Conservation (phyloP, 2,329 filamentous ascomycete genomes). For the Phialophora macrospora region DNA sequence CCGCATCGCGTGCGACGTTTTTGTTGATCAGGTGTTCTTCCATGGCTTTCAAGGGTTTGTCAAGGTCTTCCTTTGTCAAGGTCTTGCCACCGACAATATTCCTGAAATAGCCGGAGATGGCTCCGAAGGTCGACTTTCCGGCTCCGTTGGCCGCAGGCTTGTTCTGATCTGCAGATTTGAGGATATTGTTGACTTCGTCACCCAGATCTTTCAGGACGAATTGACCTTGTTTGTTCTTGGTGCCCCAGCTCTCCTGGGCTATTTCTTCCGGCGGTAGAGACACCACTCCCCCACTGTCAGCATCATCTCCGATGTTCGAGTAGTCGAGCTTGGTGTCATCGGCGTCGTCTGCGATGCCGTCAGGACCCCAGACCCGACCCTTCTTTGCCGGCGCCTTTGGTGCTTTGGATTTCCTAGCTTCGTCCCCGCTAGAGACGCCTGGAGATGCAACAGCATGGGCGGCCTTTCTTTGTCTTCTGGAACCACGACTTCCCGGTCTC, state of each 20-base stretch:
- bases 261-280: constrained; percentile 72
- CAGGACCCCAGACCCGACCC: constrained; percentile 88
- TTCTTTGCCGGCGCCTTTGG: constrained; percentile 69
- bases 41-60: constrained; percentile 93
- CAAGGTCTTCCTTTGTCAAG: constrained; percentile 83
- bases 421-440: constrained; percentile 81
- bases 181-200: constrained; percentile 88
- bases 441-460: constrained; percentile 64
- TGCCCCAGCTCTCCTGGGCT: constrained; percentile 81
- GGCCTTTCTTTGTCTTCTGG: constrained; percentile 75
- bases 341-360: constrained; percentile 84
- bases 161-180: constrained; percentile 76
- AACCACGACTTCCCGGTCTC: constrained; percentile 77
- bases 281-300: constrained; percentile 44
- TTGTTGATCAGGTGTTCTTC: constrained; percentile 92
- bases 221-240: constrained; percentile 81
- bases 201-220: constrained; percentile 93
- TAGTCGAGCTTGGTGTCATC: constrained; percentile 85
- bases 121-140: constrained; percentile 74
- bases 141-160: constrained; percentile 55
- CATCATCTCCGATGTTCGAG: constrained; percentile 66
- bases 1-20: constrained; percentile 94
- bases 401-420: constrained; percentile 66
- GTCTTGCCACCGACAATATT: constrained; percentile 96
- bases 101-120: constrained; percentile 85